Evolutionary conservation across 371 early-diverging fungal genomes (phyloP).

Genomic region (Mortierella sp.): DNA sequence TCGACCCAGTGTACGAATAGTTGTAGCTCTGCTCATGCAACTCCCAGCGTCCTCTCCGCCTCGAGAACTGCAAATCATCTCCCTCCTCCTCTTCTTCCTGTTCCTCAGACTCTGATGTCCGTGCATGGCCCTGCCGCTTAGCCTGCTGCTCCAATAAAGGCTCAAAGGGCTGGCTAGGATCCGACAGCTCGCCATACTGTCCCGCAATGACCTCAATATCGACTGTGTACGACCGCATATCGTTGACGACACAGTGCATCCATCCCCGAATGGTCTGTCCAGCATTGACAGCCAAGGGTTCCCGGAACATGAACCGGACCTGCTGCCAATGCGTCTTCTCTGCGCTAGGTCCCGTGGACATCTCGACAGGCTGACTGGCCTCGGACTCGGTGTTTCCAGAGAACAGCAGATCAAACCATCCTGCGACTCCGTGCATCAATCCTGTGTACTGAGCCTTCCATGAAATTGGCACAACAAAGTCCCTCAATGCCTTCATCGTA

Average conservation of each 20-base stretch:
- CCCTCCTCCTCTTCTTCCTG: constrained; percentile 38
- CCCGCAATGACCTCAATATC: constrained; percentile 70
- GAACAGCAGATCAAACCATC: constrained; percentile 97
- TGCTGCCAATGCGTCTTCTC: constrained; percentile 99
- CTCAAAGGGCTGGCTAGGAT: constrained; percentile 50
- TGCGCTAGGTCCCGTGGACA: constrained; percentile 90
- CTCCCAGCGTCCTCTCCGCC: constrained; percentile 86
- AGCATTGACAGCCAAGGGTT: constrained; percentile 96
- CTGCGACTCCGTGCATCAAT: constrained; percentile 94
- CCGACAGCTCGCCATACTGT: constrained; percentile 42
- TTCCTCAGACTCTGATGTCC: constrained; percentile 15
- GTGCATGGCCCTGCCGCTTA: constrained; percentile 16
- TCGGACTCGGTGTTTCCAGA: constrained; percentile 53
- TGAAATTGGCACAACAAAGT: constrained; percentile 87
- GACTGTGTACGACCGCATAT: constrained; percentile 92
- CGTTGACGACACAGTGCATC: constrained; percentile 90
- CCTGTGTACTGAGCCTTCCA: constrained; percentile 93
- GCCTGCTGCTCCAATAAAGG: constrained; percentile 50
- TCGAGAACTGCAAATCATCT: constrained; percentile 47
- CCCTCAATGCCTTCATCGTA: constrained; percentile 78
- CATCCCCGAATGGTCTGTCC: constrained; percentile 87
- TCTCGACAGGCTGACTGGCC: constrained; percentile 59
- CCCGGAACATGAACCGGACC: constrained; percentile 93
- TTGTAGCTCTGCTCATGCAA: constrained; percentile 96
- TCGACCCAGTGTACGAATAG: constrained; percentile 77